Base-by-base conservation (phyloP, 169 alveolate species). In the Plasmodium blacklocki region DNA sequence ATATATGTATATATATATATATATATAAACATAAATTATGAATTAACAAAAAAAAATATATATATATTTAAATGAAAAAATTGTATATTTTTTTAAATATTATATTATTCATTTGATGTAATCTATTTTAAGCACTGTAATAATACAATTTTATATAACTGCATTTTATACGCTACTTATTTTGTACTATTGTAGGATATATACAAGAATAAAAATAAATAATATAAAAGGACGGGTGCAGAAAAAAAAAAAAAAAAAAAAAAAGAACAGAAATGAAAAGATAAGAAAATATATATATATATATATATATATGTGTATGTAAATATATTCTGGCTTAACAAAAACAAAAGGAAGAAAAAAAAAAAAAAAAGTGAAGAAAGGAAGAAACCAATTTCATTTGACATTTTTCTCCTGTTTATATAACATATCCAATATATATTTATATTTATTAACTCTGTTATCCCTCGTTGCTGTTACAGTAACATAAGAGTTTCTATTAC, bases 401-500 rank as follows among this genome's bases (percentile, higher is more conserved):
- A 73, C 18, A 70, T 86, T 86, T 71, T 86, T 86, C 66, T 86
- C 92, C 39, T 86, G 92, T 29, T 86, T 60, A 72, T 86, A 86
- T 72, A 86, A 50, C 74, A 86, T 18, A 62, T 86, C 92, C 26
- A 70, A 67, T 47, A 86, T 86, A 23, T 86, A 86, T 23, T 86
- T 86, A 86, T 86, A 86, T 86, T 86, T 86, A 15, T 58, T 39
- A 49, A 86, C 70, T 72, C 60, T 86, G 43, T 86, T 70, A 8
- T 86, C 87, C 26, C 54, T 64, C 43, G 86, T 59, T 29, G 98
- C 97, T 47, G 93, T 92, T 15, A 97, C 95, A 43, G 96, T 91
- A 7, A 97, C 97, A 86, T 94, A 90, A 52, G 96, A 88, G 15
- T 97, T 97, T 68, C 95, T 80, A 45, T 96, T 88, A n/a, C 99